Evolutionary conservation across 495 filamentous ascomycete genomes (phyloP).

Genomic region (Hypoxylon trugodes): DNA sequence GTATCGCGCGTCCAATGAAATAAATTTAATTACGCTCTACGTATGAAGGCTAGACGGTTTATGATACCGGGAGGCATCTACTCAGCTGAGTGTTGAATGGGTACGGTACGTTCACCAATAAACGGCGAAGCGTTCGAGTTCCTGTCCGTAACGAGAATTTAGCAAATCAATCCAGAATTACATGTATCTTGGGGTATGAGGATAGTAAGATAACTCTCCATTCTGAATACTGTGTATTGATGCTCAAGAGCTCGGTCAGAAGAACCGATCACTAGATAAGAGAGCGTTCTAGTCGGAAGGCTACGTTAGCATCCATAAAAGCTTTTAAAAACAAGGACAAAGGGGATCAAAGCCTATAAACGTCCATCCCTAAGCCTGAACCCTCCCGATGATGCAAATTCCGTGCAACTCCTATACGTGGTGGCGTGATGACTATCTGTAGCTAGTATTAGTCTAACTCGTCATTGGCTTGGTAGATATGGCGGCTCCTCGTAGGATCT

Average conservation of each 20-base stretch:
- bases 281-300: slow-evolving; percentile 40
- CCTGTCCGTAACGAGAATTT: slow-evolving; percentile 39
- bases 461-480: slow-evolving; percentile 84
- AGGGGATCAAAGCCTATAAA: slow-evolving; percentile 47
- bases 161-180: slow-evolving; percentile 36
- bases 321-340: slow-evolving; percentile 42
- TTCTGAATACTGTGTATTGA: slow-evolving; percentile 32
- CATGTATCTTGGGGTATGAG: slow-evolving; percentile 13
- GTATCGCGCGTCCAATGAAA: background rate
- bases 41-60: too few species aligned
- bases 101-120: background rate
- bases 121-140: slow-evolving; percentile 13
- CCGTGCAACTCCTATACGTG: slow-evolving; percentile 7
- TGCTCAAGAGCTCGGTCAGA: slow-evolving; percentile 31
- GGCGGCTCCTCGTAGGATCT: slow-evolving; percentile 80
- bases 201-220: slow-evolving; percentile 38
- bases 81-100: background rate
- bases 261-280: slow-evolving; percentile 34
- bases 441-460: slow-evolving; percentile 67
- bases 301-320: slow-evolving; percentile 47
- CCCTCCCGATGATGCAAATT: slow-evolving; percentile 1
- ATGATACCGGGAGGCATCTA: too few species aligned
- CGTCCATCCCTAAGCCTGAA: slow-evolving; percentile 24
- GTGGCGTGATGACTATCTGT: slow-evolving; percentile 30
- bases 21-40: background rate